Evolutionary conservation across 1,139 yeast species (phyloP), one percentile per base, ranked within the genome.

Genomic region (Ashbya aceris): DNA sequence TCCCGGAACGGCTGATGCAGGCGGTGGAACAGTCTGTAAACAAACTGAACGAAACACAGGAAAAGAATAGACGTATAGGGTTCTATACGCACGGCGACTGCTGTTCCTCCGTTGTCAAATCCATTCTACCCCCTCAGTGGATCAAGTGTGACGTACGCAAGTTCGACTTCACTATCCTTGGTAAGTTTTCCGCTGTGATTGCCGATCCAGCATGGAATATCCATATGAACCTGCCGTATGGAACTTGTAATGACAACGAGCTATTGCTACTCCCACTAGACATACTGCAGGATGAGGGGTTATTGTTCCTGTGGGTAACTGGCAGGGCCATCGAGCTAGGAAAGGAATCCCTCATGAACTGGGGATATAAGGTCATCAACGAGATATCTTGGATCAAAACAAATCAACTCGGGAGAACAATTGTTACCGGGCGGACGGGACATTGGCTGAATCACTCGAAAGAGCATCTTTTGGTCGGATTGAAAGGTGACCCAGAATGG

Each of bases 381-480:
- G 96, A 87, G 60, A 64, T 89, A 51, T 76, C 89, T 14, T 89
- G 97, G 97, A 75, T 86, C 46, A 89, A 89, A 60, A 76, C 93
- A 8, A 89, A 89, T 60, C 96, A 89, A 58, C 66, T 89, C 46
- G 77, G 81, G 28, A 67, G 95, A 48, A 89, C 96, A 0, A 87
- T 89, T 40, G 91, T 93, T 46, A 89, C 97, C 0, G 97, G 97
- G 1, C 68, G 96, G 48, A 89, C 97, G 0, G 97, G 97, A 0
- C 97, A 89, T 60, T 89, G 97, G 97, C 68, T 89, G 40, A 89
- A 89, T 58, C 97, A 89, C 61, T 84, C 96, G 0, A 89, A 89
- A 54, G 97, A 89, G 61, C 96, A 89, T 59, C 68, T 86, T 37
- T 64, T 89, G 9, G 84, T 89, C 26, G 97, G 95, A 0, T 58